Conservation (phyloP, 129 eudicot species). For the Rutidosis leptorrhynchoides region DNA sequence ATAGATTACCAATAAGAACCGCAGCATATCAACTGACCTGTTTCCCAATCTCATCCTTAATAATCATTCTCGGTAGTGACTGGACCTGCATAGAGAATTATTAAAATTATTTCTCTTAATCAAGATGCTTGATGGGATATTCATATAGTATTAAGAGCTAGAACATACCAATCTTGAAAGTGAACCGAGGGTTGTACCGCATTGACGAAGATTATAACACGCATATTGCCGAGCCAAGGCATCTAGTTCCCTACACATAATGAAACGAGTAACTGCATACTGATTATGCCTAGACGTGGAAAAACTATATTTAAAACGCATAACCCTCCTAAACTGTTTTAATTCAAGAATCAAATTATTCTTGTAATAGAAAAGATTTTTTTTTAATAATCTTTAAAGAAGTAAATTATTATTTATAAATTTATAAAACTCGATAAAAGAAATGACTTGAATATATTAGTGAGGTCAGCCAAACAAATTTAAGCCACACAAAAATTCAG, state of each 20-base stretch:
- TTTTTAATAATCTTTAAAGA: neutral
- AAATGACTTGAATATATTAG: neutral
- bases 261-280: slow-evolving; percentile 9
- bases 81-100: slow-evolving; percentile 67
- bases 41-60: slow-evolving; percentile 92
- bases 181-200: slow-evolving; percentile 96
- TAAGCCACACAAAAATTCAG: neutral
- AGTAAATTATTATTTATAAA: neutral
- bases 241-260: slow-evolving; percentile 80
- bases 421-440: neutral
- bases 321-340: neutral
- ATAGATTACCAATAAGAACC: no score
- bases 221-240: slow-evolving; percentile 87
- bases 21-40: slow-evolving; percentile 31
- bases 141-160: slow-evolving; percentile 3
- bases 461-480: neutral
- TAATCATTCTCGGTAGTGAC: slow-evolving; percentile 98
- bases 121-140: slow-evolving; percentile 3
- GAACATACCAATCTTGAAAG: slow-evolving; percentile 88
- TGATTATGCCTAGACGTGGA: neutral
- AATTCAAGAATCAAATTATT: neutral
- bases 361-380: neutral
- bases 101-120: slow-evolving; percentile 8
- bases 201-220: slow-evolving; percentile 84
- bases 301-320: neutral